Evolutionary conservation across 495 filamentous ascomycete genomes (phyloP).

Genomic region (Clohesyomyces aquaticus): DNA sequence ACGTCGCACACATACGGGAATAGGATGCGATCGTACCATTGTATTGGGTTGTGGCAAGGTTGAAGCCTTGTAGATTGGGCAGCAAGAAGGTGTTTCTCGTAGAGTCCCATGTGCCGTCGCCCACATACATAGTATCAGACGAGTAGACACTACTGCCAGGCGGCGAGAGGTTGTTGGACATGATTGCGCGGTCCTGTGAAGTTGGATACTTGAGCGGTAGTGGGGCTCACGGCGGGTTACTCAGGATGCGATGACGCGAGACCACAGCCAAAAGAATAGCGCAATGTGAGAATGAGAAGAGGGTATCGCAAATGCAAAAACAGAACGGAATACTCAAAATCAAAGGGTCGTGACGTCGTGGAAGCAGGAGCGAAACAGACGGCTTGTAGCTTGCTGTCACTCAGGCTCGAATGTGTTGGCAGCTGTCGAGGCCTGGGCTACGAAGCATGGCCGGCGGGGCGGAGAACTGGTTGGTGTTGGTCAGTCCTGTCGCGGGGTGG

Average conservation of each 20-base stretch:
- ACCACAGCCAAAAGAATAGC: conserved; percentile 5
- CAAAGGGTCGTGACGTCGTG: conserved; percentile 34
- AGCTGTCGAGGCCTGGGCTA: conserved; percentile 21
- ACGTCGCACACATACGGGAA: neutral
- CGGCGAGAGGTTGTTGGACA: conserved; percentile 60
- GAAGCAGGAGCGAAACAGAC: conserved; percentile 15
- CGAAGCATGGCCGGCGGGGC: conserved; percentile 32
- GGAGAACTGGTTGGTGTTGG: conserved; percentile 27
- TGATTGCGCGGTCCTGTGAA: conserved; percentile 3
- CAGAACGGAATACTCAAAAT: conserved; percentile 1
- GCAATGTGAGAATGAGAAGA: conserved; percentile 10
- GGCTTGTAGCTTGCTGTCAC: conserved; percentile 1
- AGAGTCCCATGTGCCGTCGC: conserved; percentile 91
- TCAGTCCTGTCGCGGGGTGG: conserved; percentile 33
- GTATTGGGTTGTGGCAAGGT: conserved; percentile 93
- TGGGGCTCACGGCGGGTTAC: too few species aligned
- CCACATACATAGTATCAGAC: conserved; percentile 81
- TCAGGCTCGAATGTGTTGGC: conserved; percentile 35
- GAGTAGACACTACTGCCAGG: conserved; percentile 81
- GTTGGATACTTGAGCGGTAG: too few species aligned
- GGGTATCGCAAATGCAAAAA: conserved; percentile 18
- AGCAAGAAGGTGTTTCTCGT: conserved; percentile 83
- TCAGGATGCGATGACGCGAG: too few species aligned
- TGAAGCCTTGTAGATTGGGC: conserved; percentile 82
- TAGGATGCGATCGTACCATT: conserved; percentile 74